A percentile compares a stretch with the other conserved stretches of the same genome.
phyloP scores from a whole-genome alignment of 495 filamentous ascomycete genomes.

The Jackrogersella minutella region DNA sequence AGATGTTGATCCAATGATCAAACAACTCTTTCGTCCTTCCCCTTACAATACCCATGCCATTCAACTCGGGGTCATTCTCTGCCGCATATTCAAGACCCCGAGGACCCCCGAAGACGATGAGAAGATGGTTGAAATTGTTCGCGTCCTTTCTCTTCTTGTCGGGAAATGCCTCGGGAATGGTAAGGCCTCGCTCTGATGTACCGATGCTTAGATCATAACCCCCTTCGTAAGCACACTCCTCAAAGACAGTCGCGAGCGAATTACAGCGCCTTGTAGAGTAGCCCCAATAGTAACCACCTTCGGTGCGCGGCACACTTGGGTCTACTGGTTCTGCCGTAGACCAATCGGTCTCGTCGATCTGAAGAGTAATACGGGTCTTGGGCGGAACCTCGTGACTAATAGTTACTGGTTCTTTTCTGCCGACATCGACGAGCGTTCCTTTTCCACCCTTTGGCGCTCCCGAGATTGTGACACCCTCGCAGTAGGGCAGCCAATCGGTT shows the following conservation, averaged over 20 bases:
- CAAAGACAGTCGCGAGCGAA: conserved; percentile 71
- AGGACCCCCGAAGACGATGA: conserved; percentile 78
- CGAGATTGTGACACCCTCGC: conserved; percentile 70
- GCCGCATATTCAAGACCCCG: conserved; percentile 75
- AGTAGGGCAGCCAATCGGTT: conserved; percentile 72
- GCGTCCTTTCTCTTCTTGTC: conserved; percentile 43
- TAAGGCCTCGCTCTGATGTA: conserved; percentile 73
- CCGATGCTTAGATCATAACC: conserved; percentile 75
- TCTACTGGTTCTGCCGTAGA: conserved; percentile 62
- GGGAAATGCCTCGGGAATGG: conserved; percentile 58
- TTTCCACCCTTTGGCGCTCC: conserved; percentile 46
- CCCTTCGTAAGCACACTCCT: conserved; percentile 67
- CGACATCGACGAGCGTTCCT: conserved; percentile 67
- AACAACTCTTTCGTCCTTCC: conserved; percentile 69
- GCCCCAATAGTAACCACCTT: conserved; percentile 81
- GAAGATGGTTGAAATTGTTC: conserved; percentile 66
- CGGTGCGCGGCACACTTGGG: conserved; percentile 67
- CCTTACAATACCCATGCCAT: conserved; percentile 61
- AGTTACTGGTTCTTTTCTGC: conserved; percentile 60
- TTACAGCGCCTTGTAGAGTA: conserved; percentile 67
- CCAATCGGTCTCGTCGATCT: conserved; percentile 58
- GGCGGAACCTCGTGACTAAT: conserved; percentile 63
- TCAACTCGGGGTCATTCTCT: conserved; percentile 67
- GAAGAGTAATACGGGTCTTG: conserved; percentile 71
- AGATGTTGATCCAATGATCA: conserved; percentile 78